Evolutionary conservation across 495 filamentous ascomycete species (phyloP), one percentile per base, ranked within the genome.

Genomic region (Aspergillus leporis): DNA sequence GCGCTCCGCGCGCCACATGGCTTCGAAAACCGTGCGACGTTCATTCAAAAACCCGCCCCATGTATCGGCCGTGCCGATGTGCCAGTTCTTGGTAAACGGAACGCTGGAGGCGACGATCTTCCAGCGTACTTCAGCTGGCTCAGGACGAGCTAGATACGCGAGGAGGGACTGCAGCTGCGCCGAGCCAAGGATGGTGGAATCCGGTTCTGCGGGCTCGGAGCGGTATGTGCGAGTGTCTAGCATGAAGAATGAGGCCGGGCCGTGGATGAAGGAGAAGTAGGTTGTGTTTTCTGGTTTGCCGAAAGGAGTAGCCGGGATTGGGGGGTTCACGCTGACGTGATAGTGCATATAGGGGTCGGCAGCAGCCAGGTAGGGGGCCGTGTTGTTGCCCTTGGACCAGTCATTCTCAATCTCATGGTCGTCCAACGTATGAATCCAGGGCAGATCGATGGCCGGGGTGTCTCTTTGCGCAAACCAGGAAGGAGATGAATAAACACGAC

Each of bases 11-110:
- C 87, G 85, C 92, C 94, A 97, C 85, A 97, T 96, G 9, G 89
- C 88, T 66, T 96, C 87, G 45, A 98, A 85, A 46, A 98, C 83
- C 57, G 74, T 81, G 30, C 79, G 82, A 16, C 94, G 86, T 74
- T 98, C 94, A 46, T 79, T 63, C 13, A 96, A 78, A 72, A 92
- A 97, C 0, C 91, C 92, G 36, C 88, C 91, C 94, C 94, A 98
- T 3, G 94, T 97, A 66, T 98, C 94, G 43, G 83, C 77, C 4
- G 80, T 84, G 55, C 90, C 90, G 62, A 94, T 81, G 28, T 81
- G 85, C 94, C 94, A 98, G 73, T 98, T 98, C 72, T 95, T 93
- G 14, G 94, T 98, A 73, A 98, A 97, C 0, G 94, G 94, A 31
- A 97, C 86, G 30, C 87, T 90, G 48, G 89, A 90, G 5, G 90